A percentile compares a stretch with the other conserved stretches of the same genome.
These are phyloP conservation scores for Elsinoe necatrix DNA, from an alignment of 2,329 filamentous ascomycete genomes.

Conservation along the genomic window DNA sequence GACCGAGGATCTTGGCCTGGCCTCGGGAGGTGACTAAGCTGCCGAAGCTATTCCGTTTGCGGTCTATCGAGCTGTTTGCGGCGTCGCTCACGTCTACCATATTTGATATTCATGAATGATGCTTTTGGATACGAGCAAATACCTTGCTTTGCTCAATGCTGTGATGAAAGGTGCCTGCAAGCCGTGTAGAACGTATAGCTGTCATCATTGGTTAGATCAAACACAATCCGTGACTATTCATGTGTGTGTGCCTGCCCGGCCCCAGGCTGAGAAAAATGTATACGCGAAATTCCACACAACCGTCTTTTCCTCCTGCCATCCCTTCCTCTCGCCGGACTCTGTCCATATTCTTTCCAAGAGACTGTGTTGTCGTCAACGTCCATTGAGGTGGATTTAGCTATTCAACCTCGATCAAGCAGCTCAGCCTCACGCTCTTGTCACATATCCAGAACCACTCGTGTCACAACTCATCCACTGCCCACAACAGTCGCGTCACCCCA, in stretches of 20 bases:
- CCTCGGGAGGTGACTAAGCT: conserved; percentile 1
- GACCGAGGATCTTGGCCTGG: background rate
- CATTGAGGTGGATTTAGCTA: conserved; percentile 30
- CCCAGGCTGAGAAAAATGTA: conserved; percentile 12
- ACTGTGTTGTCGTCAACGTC: conserved; percentile 18
- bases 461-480: background rate
- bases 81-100: background rate
- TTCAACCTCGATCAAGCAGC: conserved; percentile 26
- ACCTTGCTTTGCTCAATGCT: background rate
- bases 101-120: too few species aligned
- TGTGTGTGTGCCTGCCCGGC: background rate
- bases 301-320: conserved; percentile 1
- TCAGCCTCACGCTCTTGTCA: conserved; percentile 11
- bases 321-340: conserved; percentile 6
- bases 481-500: conserved; percentile 12
- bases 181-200: background rate
- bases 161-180: background rate
- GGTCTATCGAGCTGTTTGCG: background rate
- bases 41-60: background rate
- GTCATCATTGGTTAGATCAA: background rate
- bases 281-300: conserved; percentile 12
- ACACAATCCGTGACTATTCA: conserved; percentile 2
- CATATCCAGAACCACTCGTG: conserved; percentile 1
- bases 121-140: background rate
- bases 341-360: conserved; percentile 11